Conservation (phyloP, 2,329 filamentous ascomycete species). For the Pseudocercospora crystallina region DNA sequence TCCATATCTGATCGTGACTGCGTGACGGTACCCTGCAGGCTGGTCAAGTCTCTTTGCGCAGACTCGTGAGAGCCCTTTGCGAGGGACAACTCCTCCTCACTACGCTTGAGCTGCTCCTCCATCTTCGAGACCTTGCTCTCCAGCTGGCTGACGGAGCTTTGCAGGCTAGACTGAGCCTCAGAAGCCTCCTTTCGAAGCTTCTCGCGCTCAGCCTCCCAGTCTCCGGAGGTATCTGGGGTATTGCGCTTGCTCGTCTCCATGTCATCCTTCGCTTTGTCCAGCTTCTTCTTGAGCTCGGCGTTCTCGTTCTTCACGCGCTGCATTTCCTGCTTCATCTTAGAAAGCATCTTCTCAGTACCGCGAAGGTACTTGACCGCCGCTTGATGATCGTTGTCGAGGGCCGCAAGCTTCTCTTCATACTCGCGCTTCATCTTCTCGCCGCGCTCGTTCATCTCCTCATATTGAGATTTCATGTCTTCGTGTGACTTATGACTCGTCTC, state of each 20-base stretch:
- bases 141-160: slow-evolving; percentile 63
- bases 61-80: slow-evolving; percentile 53
- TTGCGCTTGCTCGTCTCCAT: slow-evolving; percentile 27
- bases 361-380: slow-evolving; percentile 98
- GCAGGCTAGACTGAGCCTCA: slow-evolving; percentile 67
- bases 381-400: slow-evolving; percentile 95
- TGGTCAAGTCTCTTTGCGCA: slow-evolving; percentile 51
- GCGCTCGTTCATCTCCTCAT: slow-evolving; percentile 74
- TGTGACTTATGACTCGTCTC: slow-evolving; percentile 74
- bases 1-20: slow-evolving; percentile 69
- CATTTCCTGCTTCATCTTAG: slow-evolving; percentile 98
- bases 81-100: slow-evolving; percentile 67
- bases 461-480: slow-evolving; percentile 77
- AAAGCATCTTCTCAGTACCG: slow-evolving; percentile 98
- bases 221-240: slow-evolving; percentile 47
- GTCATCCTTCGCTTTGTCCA: slow-evolving; percentile 48
- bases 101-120: slow-evolving; percentile 65
- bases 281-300: slow-evolving; percentile 73
- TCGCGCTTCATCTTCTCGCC: slow-evolving; percentile 83
- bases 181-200: slow-evolving; percentile 68
- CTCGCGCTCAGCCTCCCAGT: slow-evolving; percentile 75
- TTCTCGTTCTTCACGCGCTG: slow-evolving; percentile 88
- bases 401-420: slow-evolving; percentile 89
- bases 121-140: slow-evolving; percentile 70
- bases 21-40: slow-evolving; percentile 41